These are phyloP conservation scores for Oryza officinalis DNA, from an alignment of 176 grass and related monocot genomes.

Conservation along the genomic window DNA sequence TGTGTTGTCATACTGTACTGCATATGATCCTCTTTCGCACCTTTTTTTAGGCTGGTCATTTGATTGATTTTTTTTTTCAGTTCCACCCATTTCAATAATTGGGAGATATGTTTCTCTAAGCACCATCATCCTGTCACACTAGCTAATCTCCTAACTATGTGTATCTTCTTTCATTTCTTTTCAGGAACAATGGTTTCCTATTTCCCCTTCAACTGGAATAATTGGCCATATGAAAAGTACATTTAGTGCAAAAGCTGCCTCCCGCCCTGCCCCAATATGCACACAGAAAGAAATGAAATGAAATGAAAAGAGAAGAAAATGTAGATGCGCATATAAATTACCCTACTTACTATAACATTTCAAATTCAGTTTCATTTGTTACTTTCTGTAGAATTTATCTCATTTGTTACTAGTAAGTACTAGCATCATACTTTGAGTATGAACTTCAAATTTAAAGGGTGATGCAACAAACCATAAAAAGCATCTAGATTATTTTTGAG, in stretches of 20 bases:
- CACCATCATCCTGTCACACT: neutral
- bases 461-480: neutral
- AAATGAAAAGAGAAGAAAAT: neutral
- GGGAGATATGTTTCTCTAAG: slow-evolving; percentile 6
- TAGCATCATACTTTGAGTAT: neutral
- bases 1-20: slow-evolving; percentile 17
- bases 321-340: neutral
- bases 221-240: neutral
- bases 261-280: neutral
- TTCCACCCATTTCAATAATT: slow-evolving; percentile 18
- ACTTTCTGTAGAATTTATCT: neutral
- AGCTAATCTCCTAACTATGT: neutral
- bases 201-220: slow-evolving; percentile 25
- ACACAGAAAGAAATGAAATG: neutral
- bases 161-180: slow-evolving; percentile 9
- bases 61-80: slow-evolving; percentile 21
- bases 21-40: neutral
- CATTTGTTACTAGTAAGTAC: neutral
- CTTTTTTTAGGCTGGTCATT: slow-evolving; percentile 16
- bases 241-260: neutral
- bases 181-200: slow-evolving; percentile 10
- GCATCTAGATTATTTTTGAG: neutral
- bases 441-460: neutral
- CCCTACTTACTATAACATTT: too few species aligned
- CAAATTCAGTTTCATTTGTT: neutral